These are phyloP conservation scores for Linnemannia hyalina DNA, from an alignment of 192 early-diverging fungal genomes.

Conservation along the genomic window DNA sequence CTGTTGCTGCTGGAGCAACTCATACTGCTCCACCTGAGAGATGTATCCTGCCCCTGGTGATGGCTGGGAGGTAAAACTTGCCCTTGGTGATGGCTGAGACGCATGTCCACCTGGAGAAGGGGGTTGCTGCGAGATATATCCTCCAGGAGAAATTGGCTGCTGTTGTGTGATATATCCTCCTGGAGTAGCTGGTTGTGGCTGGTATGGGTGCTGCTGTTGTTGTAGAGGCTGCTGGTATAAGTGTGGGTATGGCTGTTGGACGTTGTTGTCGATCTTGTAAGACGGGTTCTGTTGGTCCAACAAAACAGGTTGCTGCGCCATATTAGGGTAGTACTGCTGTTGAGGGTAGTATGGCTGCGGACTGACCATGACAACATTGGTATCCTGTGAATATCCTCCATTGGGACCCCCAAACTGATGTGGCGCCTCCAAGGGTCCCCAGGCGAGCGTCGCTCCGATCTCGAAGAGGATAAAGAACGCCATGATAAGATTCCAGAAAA, in stretches of 20 bases:
- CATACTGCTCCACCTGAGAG: background rate
- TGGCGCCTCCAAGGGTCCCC: background rate
- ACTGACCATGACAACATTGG: conserved; percentile 9
- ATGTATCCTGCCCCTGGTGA: background rate
- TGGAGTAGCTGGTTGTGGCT: background rate
- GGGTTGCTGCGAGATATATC: background rate
- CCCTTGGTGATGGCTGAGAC: background rate
- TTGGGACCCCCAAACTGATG: background rate
- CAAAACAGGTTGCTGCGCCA: background rate
- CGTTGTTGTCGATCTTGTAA: background rate
- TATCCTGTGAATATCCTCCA: background rate
- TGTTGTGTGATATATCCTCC: background rate
- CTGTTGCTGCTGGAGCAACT: background rate
- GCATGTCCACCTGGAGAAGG: no score
- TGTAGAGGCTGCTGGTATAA: background rate
- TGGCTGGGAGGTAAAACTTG: background rate
- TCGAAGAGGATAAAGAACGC: conserved; percentile 13
- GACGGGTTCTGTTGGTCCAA: background rate
- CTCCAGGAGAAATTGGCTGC: background rate
- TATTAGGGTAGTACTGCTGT: background rate
- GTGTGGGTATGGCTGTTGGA: background rate
- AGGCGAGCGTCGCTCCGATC: background rate
- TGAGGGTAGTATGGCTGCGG: background rate
- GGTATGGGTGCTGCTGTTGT: background rate
- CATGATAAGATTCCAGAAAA: background rate